Conservation (phyloP, 2,329 filamentous ascomycete species). For the Exophiala sideris region DNA sequence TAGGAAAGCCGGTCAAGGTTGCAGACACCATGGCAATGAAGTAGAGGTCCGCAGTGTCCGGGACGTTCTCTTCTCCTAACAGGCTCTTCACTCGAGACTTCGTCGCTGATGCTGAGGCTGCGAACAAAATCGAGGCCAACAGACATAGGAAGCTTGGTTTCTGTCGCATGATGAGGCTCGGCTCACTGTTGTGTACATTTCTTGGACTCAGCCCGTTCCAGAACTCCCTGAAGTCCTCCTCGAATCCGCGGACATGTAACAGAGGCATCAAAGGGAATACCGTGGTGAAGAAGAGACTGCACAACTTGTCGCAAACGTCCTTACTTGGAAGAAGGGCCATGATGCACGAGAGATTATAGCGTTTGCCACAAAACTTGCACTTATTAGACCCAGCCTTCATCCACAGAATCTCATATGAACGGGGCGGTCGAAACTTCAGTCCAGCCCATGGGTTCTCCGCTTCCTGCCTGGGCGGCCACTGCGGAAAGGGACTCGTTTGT, state of each 20-base stretch:
- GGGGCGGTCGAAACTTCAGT: constrained; percentile 16
- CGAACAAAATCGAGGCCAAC: constrained; percentile 20
- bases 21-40: constrained; percentile 21
- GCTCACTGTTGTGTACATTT: constrained; percentile 14
- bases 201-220: constrained; percentile 11
- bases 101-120: constrained; percentile 14
- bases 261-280: constrained; percentile 24
- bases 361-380: constrained; percentile 21
- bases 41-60: constrained; percentile 18
- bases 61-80: constrained; percentile 2
- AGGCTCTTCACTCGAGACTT: constrained; percentile 4
- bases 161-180: constrained; percentile 13
- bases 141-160: constrained; percentile 24
- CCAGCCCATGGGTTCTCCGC: not conserved
- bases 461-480: constrained; percentile 6
- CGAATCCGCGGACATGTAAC: constrained; percentile 19
- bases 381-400: constrained; percentile 7
- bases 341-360: constrained; percentile 22
- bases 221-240: constrained; percentile 20
- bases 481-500: constrained; percentile 9
- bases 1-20: constrained; percentile 23
- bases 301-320: constrained; percentile 21
- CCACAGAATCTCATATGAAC: constrained; percentile 8
- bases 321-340: constrained; percentile 16
- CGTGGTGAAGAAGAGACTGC: constrained; percentile 20